phyloP scores from a whole-genome alignment of 305 asterid genomes.

The Solanum hybrid region DNA sequence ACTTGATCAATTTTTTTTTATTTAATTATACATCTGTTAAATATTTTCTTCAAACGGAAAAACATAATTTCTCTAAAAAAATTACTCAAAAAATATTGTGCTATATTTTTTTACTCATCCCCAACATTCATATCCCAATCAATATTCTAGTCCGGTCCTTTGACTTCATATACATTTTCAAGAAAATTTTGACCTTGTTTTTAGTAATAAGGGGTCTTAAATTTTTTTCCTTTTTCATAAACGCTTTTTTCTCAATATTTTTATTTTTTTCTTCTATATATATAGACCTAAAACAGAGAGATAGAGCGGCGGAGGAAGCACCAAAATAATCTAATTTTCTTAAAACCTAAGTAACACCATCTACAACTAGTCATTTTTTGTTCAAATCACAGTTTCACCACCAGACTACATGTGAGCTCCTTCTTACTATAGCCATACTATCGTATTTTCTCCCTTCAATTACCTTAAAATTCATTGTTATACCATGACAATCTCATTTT shows the following conservation, averaged over 20 bases:
- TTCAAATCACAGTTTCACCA: neutral
- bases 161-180: neutral
- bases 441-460: neutral
- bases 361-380: neutral
- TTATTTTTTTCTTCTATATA: neutral
- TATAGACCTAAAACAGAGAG: neutral
- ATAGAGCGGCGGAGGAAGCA: neutral
- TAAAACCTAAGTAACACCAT: neutral
- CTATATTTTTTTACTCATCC: too few relatives aligned
- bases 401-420: neutral
- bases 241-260: too few relatives aligned
- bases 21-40: too few relatives aligned
- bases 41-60: too few relatives aligned
- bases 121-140: too few relatives aligned
- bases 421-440: neutral
- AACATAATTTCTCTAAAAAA: too few relatives aligned
- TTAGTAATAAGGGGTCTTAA: neutral
- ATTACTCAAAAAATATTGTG: too few relatives aligned
- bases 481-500: neutral
- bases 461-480: neutral
- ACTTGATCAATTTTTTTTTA: too few relatives aligned
- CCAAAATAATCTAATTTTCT: neutral
- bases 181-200: too few relatives aligned
- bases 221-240: neutral
- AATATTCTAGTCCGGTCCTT: too few relatives aligned